phyloP scores from a whole-genome alignment of 768 basidiomycete genomes.

The Tylopilus plumbeoviolaceoides region DNA sequence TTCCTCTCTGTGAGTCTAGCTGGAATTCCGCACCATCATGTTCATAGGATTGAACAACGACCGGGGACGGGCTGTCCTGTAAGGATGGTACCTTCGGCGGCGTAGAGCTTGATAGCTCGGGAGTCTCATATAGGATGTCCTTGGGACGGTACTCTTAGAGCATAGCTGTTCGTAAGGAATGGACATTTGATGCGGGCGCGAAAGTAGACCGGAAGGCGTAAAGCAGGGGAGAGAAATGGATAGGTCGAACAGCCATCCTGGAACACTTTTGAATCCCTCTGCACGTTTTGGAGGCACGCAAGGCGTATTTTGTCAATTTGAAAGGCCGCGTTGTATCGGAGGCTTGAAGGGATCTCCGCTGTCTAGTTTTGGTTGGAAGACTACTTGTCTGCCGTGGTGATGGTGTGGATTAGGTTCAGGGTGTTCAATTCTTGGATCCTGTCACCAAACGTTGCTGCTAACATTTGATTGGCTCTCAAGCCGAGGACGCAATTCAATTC shows the following conservation, averaged over 20 bases:
- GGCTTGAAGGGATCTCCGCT: constrained; percentile 21
- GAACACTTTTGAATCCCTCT: constrained; percentile 12
- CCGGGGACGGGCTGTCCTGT: constrained; percentile 4
- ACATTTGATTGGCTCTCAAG: constrained; percentile 12
- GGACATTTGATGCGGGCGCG: constrained; percentile 10
- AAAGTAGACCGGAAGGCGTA: not conserved
- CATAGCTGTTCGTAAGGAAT: constrained; percentile 18
- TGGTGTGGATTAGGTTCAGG: constrained; percentile 11
- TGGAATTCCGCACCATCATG: constrained; percentile 8
- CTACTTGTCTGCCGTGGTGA: constrained; percentile 9
- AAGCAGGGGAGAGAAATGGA: not conserved
- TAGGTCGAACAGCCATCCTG: constrained; percentile 8
- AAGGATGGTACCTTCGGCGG: constrained; percentile 21
- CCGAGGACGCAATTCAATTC: constrained; percentile 2
- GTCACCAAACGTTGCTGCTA: constrained; percentile 9
- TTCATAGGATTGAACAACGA: not conserved
- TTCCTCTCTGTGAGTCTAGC: not conserved
- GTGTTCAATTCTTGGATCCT: constrained; percentile 8
- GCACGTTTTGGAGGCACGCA: constrained; percentile 28
- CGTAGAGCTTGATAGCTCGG: constrained; percentile 20
- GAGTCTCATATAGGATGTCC: constrained; percentile 17
- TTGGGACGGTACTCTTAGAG: constrained; percentile 5
- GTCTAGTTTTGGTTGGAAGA: constrained; percentile 17
- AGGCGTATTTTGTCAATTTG: constrained; percentile 9
- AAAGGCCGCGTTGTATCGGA: constrained; percentile 24